Percentiles rank a stretch among this genome's conserved stretches.
Conservation (phyloP, 495 filamentous ascomycete genomes). For the Venustampulla echinocandica region DNA sequence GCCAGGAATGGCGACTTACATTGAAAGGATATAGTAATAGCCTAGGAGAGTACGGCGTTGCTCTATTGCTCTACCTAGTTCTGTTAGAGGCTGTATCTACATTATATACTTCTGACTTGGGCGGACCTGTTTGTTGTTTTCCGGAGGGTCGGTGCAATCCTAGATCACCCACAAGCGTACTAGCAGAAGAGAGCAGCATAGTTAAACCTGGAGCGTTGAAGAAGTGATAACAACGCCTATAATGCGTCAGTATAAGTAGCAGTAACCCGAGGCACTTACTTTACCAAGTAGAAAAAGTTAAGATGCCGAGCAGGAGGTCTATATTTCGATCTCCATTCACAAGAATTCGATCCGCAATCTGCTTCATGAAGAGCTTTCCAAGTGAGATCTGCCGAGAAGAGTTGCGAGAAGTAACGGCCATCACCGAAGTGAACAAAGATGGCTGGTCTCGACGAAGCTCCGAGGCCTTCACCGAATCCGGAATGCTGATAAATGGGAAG, state of each 20-base stretch:
- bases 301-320: conserved; percentile 9
- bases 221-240: conserved; percentile 4
- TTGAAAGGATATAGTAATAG: conserved; percentile 1
- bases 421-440: conserved; percentile 9
- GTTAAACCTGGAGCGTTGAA: conserved; percentile 1
- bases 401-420: conserved; percentile 8
- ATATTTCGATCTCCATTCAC: conserved; percentile 8
- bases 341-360: conserved; percentile 3
- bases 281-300: conserved; percentile 9
- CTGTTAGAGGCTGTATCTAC: background rate
- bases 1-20: conserved; percentile 2
- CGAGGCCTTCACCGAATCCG: background rate
- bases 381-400: background rate
- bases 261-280: background rate
- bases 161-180: conserved; percentile 9
- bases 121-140: background rate
- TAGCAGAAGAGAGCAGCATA: background rate
- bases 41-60: conserved; percentile 10
- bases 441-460: conserved; percentile 6
- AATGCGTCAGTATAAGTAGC: background rate
- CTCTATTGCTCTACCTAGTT: conserved; percentile 4
- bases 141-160: background rate
- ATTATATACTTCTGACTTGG: background rate
- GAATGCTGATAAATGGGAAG: conserved; percentile 16
- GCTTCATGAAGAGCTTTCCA: conserved; percentile 5